A percentile compares a stretch with the other conserved stretches of the same genome.
Conservation (phyloP, 2,329 filamentous ascomycete genomes). For the Claviceps sp. region DNA sequence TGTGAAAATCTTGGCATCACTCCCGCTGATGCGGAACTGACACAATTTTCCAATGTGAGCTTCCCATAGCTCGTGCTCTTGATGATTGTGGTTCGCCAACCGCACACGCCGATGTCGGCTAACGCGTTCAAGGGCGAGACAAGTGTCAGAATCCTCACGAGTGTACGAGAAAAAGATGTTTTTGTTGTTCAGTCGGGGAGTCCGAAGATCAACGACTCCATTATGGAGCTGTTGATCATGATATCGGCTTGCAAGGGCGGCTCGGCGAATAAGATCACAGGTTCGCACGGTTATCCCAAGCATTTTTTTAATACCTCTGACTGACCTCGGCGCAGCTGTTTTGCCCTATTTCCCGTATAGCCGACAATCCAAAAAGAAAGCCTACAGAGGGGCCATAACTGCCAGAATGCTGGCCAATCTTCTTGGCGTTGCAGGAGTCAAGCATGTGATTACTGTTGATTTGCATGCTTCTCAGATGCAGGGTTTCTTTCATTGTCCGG, state of each 20-base stretch:
- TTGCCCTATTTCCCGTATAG: conserved; percentile 98
- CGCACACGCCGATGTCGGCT: conserved; percentile 8
- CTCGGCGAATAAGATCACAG: conserved; percentile 91
- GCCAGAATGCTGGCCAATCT: conserved; percentile 95
- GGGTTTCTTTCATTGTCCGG: conserved; percentile 94
- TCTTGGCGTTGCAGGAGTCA: conserved; percentile 82
- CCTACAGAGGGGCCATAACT: conserved; percentile 88
- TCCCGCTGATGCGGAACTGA: conserved; percentile 50
- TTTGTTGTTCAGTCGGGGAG: conserved; percentile 98
- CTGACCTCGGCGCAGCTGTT: conserved; percentile 44
- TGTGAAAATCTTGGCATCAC: conserved; percentile 55
- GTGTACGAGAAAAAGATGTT: conserved; percentile 93
- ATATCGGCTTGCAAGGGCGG: conserved; percentile 97
- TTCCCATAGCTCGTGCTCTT: conserved; percentile 14
- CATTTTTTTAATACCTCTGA: not conserved
- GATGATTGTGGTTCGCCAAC: not conserved
- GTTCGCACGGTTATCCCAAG: conserved; percentile 35
- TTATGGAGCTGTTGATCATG: conserved; percentile 99
- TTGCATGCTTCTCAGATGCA: conserved; percentile 98
- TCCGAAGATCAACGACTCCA: conserved; percentile 90
- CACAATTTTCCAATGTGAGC: conserved; percentile 57
- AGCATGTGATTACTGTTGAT: conserved; percentile 95
- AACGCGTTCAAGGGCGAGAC: conserved; percentile 44
- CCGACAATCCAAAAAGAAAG: conserved; percentile 98
- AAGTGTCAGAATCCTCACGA: conserved; percentile 54